Evolutionary conservation across 2,329 filamentous ascomycete species (phyloP), one percentile per base, ranked within the genome.

Genomic region (Xylariaceae sp.): DNA sequence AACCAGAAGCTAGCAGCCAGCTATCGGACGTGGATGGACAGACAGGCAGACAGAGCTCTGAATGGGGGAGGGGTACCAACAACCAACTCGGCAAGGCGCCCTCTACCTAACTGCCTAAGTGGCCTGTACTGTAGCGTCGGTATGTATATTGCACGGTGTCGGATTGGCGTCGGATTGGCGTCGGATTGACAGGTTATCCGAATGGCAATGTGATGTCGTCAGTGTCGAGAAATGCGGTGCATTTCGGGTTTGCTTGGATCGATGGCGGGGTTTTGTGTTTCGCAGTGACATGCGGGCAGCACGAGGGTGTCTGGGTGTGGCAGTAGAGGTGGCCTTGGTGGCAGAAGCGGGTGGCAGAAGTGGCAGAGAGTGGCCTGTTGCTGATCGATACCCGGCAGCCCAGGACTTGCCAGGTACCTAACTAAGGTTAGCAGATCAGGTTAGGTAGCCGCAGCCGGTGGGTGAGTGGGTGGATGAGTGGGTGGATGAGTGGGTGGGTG

Each of bases 261-360:
- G 50, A 65, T 67, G 66, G 66, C 65, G 66, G 66, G 66, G 66
- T 65, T 67, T 64, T 63, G 61, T 64, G 63, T 65, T 57, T 67
- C 53, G 61, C 54, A n/a, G n/a, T n/a, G n/a, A n/a, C n/a, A 63
- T 59, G 58, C 56, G 55, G 44, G 54, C 50, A 50, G 54, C 50
- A n/a, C n/a, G n/a, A n/a, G n/a, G n/a, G n/a, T n/a, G n/a, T n/a
- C n/a, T n/a, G n/a, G n/a, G n/a, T n/a, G n/a, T n/a, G 47, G 43
- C 56, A 51, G 53, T 20, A 41, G 29, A 29, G 43, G 42, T 47
- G 40, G 44, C 26, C 5, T 6, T 12, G 18, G 41, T 20, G 18
- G 2, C 18, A 43, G 41, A 9, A 37, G 32, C 6, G 32, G 14
- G 32, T 37, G 32, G 32, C 32, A 37, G 32, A 10, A 10, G 14